Evolutionary conservation across 2,329 filamentous ascomycete species (phyloP).

Genomic region (Nothophoma quercina): DNA sequence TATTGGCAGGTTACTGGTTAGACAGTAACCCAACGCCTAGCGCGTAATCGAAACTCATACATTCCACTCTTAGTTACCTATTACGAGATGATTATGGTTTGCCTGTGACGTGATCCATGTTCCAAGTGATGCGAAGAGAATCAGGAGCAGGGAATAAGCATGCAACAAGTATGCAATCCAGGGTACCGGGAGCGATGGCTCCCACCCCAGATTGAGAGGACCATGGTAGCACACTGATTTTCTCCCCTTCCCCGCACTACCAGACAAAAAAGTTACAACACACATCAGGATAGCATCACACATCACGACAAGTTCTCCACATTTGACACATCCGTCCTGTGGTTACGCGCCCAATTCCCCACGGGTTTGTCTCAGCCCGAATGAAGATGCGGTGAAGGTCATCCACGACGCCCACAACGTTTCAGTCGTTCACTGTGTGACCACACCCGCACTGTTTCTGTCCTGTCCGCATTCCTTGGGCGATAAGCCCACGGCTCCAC

Average conservation of each 20-base stretch:
- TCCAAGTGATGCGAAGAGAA: conserved; percentile 40
- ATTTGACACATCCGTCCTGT: conserved; percentile 18
- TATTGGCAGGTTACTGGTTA: conserved; percentile 40
- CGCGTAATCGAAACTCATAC: conserved; percentile 43
- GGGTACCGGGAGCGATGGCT: conserved; percentile 17
- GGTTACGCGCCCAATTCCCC: conserved; percentile 19
- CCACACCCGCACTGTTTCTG: conserved; percentile 23
- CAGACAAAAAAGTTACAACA: conserved; percentile 13
- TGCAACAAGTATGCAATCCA: conserved; percentile 21
- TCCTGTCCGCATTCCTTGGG: conserved; percentile 21
- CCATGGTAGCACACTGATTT: conserved; percentile 3
- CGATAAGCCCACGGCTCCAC: conserved; percentile 29
- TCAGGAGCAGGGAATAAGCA: conserved; percentile 27
- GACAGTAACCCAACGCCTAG: conserved; percentile 42
- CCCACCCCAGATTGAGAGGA: background rate
- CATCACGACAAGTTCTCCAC: conserved; percentile 25
- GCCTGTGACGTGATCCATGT: conserved; percentile 45
- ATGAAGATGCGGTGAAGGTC: conserved; percentile 18
- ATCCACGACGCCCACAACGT: conserved; percentile 18
- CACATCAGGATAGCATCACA: conserved; percentile 27
- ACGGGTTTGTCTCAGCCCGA: conserved; percentile 23
- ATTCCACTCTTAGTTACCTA: conserved; percentile 28
- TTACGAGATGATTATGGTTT: conserved; percentile 43
- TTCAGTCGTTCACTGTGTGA: conserved; percentile 16
- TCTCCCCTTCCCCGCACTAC: conserved; percentile 28